Evolutionary conservation across 371 early-diverging fungal genomes (phyloP), one percentile per base, ranked within the genome.

Genomic region (Syncephalastrum racemosum): DNA sequence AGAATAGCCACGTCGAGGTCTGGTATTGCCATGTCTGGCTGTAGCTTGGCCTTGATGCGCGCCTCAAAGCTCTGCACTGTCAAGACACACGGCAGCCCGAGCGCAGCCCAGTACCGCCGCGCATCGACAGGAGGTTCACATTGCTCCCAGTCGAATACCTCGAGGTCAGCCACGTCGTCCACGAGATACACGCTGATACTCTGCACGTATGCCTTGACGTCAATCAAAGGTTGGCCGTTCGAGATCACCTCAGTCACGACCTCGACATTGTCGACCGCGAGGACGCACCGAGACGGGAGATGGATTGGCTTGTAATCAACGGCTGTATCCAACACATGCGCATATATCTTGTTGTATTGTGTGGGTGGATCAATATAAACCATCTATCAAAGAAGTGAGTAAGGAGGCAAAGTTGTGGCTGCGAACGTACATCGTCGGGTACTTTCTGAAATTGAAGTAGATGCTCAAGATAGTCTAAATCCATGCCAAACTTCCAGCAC

Each of bases 291-390:
- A 0, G 78, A 66, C 8, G 82, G 81, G 16, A 78, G 66, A 56
- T 82, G 50, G 0, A 68, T 41, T 6, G 85, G 84, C n/a, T 71
- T 74, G 55, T 85, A 83, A 42, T 82, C 81, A 48, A 87, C 68
- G 7, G 75, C 71, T 1, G 77, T 71, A 47, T 82, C 79, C 7
- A 75, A 50, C 3, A 82, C 54, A 41, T 72, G 74, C 0, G 75
- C 74, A 55, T 69, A 77, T 1, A 82, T 55, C 48, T 77, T 82
- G 15, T 71, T 80, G 44, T 69, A 72, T 43, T 80, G 80, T 2
- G 64, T 64, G 2, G 83, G 78, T 6, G 79, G 71, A 52, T 80
- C 79, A 20, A 78, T 69, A 42, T 63, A 71, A 2, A 73, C 68
- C 62, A 75, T 70, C 71, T 76, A 59, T 10, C 20, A 49, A 31